Percentiles rank a stretch among this genome's conserved stretches.
These are phyloP conservation scores for Cordyceps cateniannulata DNA, from an alignment of 2,329 filamentous ascomycete species.

Conservation along the genomic window DNA sequence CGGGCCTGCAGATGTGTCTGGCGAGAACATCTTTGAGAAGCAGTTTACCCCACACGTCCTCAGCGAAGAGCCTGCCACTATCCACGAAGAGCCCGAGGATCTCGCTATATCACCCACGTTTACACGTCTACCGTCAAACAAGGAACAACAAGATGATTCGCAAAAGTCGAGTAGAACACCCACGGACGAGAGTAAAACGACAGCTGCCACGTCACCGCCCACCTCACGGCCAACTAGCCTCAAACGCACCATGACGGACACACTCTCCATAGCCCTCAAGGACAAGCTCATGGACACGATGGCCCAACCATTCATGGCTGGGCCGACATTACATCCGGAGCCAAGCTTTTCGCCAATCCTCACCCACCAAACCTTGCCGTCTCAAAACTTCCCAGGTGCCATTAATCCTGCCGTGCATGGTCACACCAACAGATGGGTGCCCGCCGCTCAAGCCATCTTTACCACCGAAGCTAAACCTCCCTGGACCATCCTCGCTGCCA, in stretches of 20 bases:
- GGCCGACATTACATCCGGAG: constrained; percentile 29
- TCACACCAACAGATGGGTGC: constrained; percentile 84
- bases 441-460: constrained; percentile 92
- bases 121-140: constrained; percentile 14
- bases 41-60: constrained; percentile 58
- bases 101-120: constrained; percentile 17
- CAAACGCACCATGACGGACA: constrained; percentile 85
- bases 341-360: constrained; percentile 36
- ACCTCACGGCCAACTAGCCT: constrained; percentile 57
- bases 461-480: constrained; percentile 86
- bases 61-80: constrained; percentile 40
- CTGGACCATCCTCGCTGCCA: constrained; percentile 94
- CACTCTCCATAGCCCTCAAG: constrained; percentile 66
- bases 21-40: constrained; percentile 78
- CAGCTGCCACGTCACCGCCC: constrained; percentile 42
- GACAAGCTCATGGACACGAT: constrained; percentile 80
- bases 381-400: constrained; percentile 38
- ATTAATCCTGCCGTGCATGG: constrained; percentile 64
- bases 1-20: constrained; percentile 67
- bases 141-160: constrained; percentile 27
- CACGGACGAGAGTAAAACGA: constrained; percentile 50
- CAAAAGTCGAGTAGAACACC: constrained; percentile 47
- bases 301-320: constrained; percentile 68
- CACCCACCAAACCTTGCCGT: constrained; percentile 32
- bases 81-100: constrained; percentile 15